A percentile compares a stretch with the other conserved stretches of the same genome.
phyloP scores from a whole-genome alignment of 192 early-diverging fungal species.

The Gaertneriomyces sp. region DNA sequence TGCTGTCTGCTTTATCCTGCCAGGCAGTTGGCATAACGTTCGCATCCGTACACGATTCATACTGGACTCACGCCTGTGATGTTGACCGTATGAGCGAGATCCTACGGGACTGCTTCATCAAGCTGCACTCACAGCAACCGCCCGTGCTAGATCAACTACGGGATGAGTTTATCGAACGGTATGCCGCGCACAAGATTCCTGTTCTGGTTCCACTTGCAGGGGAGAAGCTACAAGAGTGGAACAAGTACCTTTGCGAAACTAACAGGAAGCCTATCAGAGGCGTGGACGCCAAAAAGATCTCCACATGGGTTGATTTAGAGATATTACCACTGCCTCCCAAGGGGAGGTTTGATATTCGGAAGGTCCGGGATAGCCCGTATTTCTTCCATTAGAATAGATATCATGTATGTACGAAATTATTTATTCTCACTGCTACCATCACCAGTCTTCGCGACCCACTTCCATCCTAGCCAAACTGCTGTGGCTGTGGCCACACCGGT shows the following conservation, averaged over 20 bases:
- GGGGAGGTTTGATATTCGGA: slow-evolving; percentile 80
- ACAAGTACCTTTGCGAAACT: slow-evolving; percentile 18
- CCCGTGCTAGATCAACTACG: slow-evolving; percentile 76
- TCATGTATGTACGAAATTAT: not conserved
- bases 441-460: not conserved
- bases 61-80: slow-evolving; percentile 95
- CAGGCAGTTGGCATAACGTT: slow-evolving; percentile 73
- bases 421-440: not conserved
- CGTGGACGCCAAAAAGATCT: slow-evolving; percentile 14
- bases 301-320: slow-evolving; percentile 55
- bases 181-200: slow-evolving; percentile 67
- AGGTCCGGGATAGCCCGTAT: slow-evolving; percentile 77
- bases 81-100: slow-evolving; percentile 80
- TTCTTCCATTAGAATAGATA: slow-evolving; percentile 79
- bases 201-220: slow-evolving; percentile 39
- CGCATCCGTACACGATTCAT: slow-evolving; percentile 96
- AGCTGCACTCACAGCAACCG: slow-evolving; percentile 67
- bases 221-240: slow-evolving; percentile 29
- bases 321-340: slow-evolving; percentile 74
- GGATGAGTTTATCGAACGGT: slow-evolving; percentile 79
- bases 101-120: slow-evolving; percentile 86
- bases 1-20: slow-evolving; percentile 86
- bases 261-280: slow-evolving; percentile 9
- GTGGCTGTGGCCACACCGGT: not conserved
- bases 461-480: slow-evolving; percentile 1